Conservation (phyloP, 1,284 basidiomycete species). For the Trichosporon ovoides region DNA sequence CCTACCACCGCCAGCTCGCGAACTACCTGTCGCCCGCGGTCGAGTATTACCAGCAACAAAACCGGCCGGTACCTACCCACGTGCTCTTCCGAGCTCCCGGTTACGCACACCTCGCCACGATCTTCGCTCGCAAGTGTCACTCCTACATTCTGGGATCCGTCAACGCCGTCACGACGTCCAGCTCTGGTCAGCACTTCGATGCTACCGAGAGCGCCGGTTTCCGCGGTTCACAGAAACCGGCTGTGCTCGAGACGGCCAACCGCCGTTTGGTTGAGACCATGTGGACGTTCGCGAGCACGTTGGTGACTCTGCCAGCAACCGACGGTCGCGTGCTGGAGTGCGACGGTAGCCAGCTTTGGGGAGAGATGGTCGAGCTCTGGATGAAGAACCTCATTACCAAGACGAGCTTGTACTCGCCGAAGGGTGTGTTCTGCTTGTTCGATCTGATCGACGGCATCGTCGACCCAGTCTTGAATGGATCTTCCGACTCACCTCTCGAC, state of each 20-base stretch:
- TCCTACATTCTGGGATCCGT: slow-evolving; percentile 51
- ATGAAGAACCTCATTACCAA: slow-evolving; percentile 49
- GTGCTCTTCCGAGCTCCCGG: slow-evolving; percentile 51
- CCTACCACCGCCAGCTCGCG: slow-evolving; percentile 53
- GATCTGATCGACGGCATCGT: slow-evolving; percentile 49
- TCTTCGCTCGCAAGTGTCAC: slow-evolving; percentile 49
- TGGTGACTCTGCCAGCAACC: slow-evolving; percentile 33
- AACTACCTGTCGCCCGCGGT: slow-evolving; percentile 46
- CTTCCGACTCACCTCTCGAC: slow-evolving; percentile 44
- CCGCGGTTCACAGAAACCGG: slow-evolving; percentile 51
- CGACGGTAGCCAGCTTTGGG: slow-evolving; percentile 48
- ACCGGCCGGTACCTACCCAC: slow-evolving; percentile 37
- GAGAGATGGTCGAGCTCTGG: slow-evolving; percentile 51
- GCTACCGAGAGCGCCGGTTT: slow-evolving; percentile 53
- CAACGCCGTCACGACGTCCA: slow-evolving; percentile 50
- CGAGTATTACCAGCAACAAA: slow-evolving; percentile 36
- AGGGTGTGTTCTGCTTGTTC: slow-evolving; percentile 52
- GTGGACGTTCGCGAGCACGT: slow-evolving; percentile 46
- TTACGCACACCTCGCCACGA: slow-evolving; percentile 49
- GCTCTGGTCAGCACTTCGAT: slow-evolving; percentile 47
- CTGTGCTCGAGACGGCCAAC: slow-evolving; percentile 53
- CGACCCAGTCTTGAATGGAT: slow-evolving; percentile 34
- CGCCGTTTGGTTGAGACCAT: slow-evolving; percentile 51
- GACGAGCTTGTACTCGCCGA: slow-evolving; percentile 53
- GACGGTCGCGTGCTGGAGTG: slow-evolving; percentile 37